These are phyloP conservation scores for Tolypocladium album DNA, from an alignment of 2,329 filamentous ascomycete genomes.

Conservation along the genomic window DNA sequence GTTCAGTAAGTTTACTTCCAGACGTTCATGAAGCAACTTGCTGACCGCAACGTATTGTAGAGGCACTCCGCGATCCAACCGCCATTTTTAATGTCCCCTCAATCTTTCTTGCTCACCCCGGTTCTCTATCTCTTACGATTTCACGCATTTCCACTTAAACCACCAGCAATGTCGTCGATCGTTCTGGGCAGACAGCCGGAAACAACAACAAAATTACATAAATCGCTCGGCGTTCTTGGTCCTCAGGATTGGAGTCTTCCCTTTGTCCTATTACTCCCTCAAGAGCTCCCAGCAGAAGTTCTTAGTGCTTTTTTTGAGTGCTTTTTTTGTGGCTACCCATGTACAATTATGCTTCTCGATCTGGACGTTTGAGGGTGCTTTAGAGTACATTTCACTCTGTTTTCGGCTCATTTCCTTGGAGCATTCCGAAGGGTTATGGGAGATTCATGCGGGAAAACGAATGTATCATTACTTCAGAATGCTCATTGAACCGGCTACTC, in stretches of 20 bases:
- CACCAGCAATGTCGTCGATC: neutral
- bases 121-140: constrained; percentile 11
- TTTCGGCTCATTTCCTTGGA: neutral
- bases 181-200: neutral
- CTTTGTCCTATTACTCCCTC: neutral
- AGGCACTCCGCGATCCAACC: constrained; percentile 36
- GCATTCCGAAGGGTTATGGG: neutral
- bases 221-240: constrained; percentile 1
- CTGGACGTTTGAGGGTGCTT: neutral
- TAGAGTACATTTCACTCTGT: neutral
- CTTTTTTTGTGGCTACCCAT: constrained; percentile 11
- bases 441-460: neutral
- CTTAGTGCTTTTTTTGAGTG: neutral
- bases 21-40: neutral
- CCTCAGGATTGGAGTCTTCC: constrained; percentile 4
- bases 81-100: constrained; percentile 18
- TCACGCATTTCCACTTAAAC: neutral
- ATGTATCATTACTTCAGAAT: constrained; percentile 3
- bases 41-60: constrained; percentile 9
- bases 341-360: constrained; percentile 23
- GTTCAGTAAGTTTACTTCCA: constrained; percentile 34
- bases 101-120: neutral
- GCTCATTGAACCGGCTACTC: neutral
- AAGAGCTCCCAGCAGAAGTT: neutral
- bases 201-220: neutral